Conservation (phyloP, 305 asterid species). For the Fraxinus latifolia region DNA sequence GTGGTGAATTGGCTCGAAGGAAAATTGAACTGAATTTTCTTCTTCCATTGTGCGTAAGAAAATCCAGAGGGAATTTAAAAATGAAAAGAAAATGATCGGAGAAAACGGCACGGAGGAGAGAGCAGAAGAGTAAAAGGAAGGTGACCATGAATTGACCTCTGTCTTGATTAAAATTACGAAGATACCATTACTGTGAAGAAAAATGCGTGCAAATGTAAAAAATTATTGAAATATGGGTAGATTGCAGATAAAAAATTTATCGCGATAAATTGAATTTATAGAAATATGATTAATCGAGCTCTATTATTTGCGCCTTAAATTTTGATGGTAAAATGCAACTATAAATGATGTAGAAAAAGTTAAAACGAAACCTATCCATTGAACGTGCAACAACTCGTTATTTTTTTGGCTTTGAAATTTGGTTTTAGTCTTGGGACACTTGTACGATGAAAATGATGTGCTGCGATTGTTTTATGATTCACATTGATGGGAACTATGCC, state of each 20-base stretch:
- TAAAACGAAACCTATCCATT: no score
- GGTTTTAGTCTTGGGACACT: background rate
- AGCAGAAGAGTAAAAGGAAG: background rate
- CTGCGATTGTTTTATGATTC: background rate
- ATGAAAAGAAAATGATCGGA: background rate
- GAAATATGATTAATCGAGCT: background rate
- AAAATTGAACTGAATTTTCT: background rate
- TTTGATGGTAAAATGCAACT: no score
- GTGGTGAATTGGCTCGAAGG: background rate
- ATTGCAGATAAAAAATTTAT: background rate
- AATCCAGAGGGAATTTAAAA: background rate
- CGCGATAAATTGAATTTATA: background rate
- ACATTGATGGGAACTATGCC: background rate
- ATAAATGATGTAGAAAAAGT: no score
- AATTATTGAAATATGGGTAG: background rate
- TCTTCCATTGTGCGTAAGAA: background rate
- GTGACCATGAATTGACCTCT: constrained; percentile 12
- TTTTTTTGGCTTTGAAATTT: no score
- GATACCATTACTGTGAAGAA: constrained; percentile 17
- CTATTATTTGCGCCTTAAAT: no score
- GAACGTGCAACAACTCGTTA: no score
- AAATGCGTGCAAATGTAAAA: no score
- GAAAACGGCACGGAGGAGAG: background rate
- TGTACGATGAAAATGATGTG: background rate
- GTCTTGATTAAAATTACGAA: constrained; percentile 6